Conservation (phyloP, 805 yeast species). For the Saccharomycopsis sp. region DNA sequence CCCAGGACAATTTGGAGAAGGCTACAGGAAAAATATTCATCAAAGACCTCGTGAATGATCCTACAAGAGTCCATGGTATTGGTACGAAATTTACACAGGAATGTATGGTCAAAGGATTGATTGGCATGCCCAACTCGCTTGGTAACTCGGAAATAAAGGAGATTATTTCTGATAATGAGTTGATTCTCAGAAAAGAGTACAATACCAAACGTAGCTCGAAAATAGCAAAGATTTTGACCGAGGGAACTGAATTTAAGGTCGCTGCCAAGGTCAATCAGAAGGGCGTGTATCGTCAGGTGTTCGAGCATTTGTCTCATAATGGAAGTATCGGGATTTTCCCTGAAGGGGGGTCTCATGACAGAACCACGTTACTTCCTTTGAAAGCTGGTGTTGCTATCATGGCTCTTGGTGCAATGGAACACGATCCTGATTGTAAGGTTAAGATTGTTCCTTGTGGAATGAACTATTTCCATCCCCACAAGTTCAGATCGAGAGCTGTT, state of each 20-base stretch:
- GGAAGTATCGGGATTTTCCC: slow-evolving; percentile 90
- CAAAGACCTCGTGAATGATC: slow-evolving; percentile 43
- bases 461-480: slow-evolving; percentile 92
- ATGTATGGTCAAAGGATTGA: slow-evolving; percentile 54
- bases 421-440: slow-evolving; percentile 66
- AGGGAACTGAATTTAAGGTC: slow-evolving; percentile 61
- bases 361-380: slow-evolving; percentile 82
- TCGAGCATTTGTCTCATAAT: slow-evolving; percentile 68
- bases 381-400: slow-evolving; percentile 97
- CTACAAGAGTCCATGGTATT: slow-evolving; percentile 51
- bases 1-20: slow-evolving; percentile 72
- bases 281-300: slow-evolving; percentile 73
- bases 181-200: slow-evolving; percentile 63
- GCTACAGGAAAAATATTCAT: slow-evolving; percentile 63
- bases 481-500: slow-evolving; percentile 90
- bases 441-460: slow-evolving; percentile 91
- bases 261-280: slow-evolving; percentile 84
- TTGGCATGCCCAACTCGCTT: slow-evolving; percentile 70
- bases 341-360: slow-evolving; percentile 96
- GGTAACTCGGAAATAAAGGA: slow-evolving; percentile 70
- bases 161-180: slow-evolving; percentile 65
- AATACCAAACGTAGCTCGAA: slow-evolving; percentile 41
- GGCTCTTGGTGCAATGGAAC: slow-evolving; percentile 91
- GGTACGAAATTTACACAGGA: slow-evolving; percentile 60
- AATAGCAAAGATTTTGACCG: slow-evolving; percentile 36